Conservation (phyloP, 1,284 basidiomycete genomes). For the Neotropicomus parvogracilis region DNA sequence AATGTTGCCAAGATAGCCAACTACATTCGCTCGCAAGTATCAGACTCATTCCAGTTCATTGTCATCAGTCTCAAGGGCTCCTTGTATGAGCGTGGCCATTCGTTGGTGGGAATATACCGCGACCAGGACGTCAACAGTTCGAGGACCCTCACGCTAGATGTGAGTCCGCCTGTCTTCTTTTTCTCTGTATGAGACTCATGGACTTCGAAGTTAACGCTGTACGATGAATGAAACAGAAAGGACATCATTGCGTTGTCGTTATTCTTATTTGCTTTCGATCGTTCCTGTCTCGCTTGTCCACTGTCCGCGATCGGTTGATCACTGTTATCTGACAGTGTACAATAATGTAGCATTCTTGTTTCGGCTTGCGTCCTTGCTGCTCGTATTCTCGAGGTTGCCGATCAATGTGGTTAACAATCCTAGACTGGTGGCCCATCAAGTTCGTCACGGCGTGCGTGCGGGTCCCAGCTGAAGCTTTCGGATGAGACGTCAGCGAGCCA, state of each 20-base stretch:
- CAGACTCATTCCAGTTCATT: constrained; percentile 87
- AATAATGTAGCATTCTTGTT: constrained; percentile 7
- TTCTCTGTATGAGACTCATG: constrained; percentile 7
- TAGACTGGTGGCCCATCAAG: too few relatives aligned
- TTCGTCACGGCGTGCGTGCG: too few relatives aligned
- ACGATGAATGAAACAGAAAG: constrained; percentile 34
- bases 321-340: neutral
- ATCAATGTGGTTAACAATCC: too few relatives aligned
- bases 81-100: constrained; percentile 87
- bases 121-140: constrained; percentile 94
- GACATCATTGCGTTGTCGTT: constrained; percentile 8
- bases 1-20: constrained; percentile 92
- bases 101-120: constrained; percentile 90
- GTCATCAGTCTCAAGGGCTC: constrained; percentile 95
- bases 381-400: too few relatives aligned
- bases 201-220: constrained; percentile 36
- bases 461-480: too few relatives aligned
- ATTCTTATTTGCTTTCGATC: constrained; percentile 27
- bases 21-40: constrained; percentile 81
- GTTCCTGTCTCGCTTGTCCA: constrained; percentile 7
- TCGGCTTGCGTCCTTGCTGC: too few relatives aligned
- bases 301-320: neutral
- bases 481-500: too few relatives aligned
- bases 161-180: constrained; percentile 42
- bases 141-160: constrained; percentile 83